Evolutionary conservation across 1,284 basidiomycete genomes (phyloP), one percentile per base, ranked within the genome.

Genomic region (Thelephora terrestris): DNA sequence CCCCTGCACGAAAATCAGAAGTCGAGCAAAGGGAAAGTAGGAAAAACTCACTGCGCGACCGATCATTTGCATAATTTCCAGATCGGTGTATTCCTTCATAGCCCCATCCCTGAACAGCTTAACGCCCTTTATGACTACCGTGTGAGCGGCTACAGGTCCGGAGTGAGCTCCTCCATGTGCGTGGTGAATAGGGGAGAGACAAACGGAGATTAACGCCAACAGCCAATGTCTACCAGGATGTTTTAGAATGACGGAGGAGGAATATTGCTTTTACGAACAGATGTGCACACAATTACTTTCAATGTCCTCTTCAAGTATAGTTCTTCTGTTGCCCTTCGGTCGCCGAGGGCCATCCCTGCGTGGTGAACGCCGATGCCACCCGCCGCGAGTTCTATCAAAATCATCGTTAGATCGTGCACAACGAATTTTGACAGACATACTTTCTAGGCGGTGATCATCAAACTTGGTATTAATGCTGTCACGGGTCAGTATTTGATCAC

Each of bases 171-270:
- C 29, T 12, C 12, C 29, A 12, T 32, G 29, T 32, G 3, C 29
- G 12, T 6, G 7, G 29, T 32, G 9, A 32, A 3, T 9, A 32
- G 12, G 29, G 12, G 10, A 42, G 25, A 16, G 16, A 65, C 82
- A 55, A 58, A 89, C 87, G 87, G 51, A 94, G 68, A 58, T 94
- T 94, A 29, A 94, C 85, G 0, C 91, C 91, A 36, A 91, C 87
- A 2, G 91, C 91, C 35, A 94, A 69, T 9, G 91, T 94, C 80
- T 90, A 49, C 21, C 35, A 45, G 4, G 27, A 46, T 58, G 9
- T 12, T 4, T 32, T 32, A 32, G 9, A 10, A 32, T 10, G 9
- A 12, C 29, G 9, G 43, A 40, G 10, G 37, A 21, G 47, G 25
- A 43, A 21, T 7, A 49, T n/a, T 4, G 25, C 50, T 18, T 36